phyloP scores from a whole-genome alignment of 495 filamentous ascomycete genomes.

The Daldinia grandis region DNA sequence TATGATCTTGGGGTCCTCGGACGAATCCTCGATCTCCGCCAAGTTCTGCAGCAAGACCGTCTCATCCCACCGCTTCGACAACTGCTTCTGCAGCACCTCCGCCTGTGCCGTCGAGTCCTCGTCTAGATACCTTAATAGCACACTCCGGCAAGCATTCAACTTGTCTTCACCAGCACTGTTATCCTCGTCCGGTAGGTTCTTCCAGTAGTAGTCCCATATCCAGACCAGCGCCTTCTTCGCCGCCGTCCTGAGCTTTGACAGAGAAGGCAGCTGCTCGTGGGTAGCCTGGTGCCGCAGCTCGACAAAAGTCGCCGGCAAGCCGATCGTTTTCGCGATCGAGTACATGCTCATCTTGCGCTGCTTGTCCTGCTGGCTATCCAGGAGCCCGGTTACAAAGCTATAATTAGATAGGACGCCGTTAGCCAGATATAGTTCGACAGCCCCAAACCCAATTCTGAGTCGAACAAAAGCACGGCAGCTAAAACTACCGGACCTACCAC shows the following conservation, averaged over 20 bases:
- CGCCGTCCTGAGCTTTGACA: constrained; percentile 72
- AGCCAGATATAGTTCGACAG: constrained; percentile 14
- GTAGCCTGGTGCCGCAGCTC: constrained; percentile 90
- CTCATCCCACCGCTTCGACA: constrained; percentile 45
- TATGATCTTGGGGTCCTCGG: constrained; percentile 48
- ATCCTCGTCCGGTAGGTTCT: constrained; percentile 47
- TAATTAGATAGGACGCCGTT: constrained; percentile 9
- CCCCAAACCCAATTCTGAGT: background rate
- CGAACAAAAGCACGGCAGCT: background rate
- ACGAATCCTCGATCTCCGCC: constrained; percentile 45
- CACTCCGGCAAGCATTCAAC: constrained; percentile 25
- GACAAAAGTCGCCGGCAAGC: constrained; percentile 83
- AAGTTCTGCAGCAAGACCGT: constrained; percentile 39
- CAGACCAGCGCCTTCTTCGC: constrained; percentile 75
- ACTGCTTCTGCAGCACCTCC: constrained; percentile 26
- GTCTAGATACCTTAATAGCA: constrained; percentile 43
- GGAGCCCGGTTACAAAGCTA: constrained; percentile 90
- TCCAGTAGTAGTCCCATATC: constrained; percentile 92
- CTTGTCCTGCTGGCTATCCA: constrained; percentile 76
- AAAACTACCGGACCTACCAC: constrained; percentile 5
- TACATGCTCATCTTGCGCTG: constrained; percentile 83
- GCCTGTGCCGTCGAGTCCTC: constrained; percentile 23
- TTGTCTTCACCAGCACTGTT: constrained; percentile 11
- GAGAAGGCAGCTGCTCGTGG: constrained; percentile 82
- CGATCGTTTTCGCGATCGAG: constrained; percentile 75